Base-by-base conservation (phyloP, 2,329 filamentous ascomycete genomes). In the Aspergillus sp. region DNA sequence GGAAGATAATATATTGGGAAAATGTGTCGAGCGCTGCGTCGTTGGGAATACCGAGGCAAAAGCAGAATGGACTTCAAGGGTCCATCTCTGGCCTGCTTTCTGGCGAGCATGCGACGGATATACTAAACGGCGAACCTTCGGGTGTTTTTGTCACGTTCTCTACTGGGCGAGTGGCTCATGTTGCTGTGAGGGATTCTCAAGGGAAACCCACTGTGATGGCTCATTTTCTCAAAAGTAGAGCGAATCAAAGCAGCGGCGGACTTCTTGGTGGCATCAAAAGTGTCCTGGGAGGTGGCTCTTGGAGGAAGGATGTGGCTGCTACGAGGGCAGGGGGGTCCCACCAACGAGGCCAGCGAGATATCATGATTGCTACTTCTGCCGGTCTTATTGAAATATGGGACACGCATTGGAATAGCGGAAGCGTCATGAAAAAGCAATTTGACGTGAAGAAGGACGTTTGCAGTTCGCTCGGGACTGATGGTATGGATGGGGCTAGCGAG, bases 1-100 rank as follows among this genome's bases (percentile, higher is more conserved):
- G 91, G 32, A 88, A 80, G 57, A 77, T 96, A 32, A 80, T 85
- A 27, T 96, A 91, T 58, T 96, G 91, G 86, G 91, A 96, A 56
- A 93, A 86, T 24, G 83, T 96, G 42, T 86, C 89, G 35, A 86
- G 79, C 57, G 86, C 86, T 7, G 83, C 86, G 24, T 86, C 85
- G 1, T 71, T 93, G 34, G 84, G 83, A 41, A 75, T 93, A 25
- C 83, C 89, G 50, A 80, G 82, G 43, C 82, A 93, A 53, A 82
- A 84, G 50, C 78, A 82, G 43, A 80, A 78, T 43, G 84, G 84
- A 11, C 75, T 93, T 11, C 85, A 93, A 50, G 77, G 83, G 28
- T 66, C 67, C 2, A 76, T 94, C 40, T 69, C 75, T 2, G 81
- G 82, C 40, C 71, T 95, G 61, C 76, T 80, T 33, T 82, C 80